Evolutionary conservation across 768 basidiomycete species (phyloP).

Genomic region (Lentinula boryana): DNA sequence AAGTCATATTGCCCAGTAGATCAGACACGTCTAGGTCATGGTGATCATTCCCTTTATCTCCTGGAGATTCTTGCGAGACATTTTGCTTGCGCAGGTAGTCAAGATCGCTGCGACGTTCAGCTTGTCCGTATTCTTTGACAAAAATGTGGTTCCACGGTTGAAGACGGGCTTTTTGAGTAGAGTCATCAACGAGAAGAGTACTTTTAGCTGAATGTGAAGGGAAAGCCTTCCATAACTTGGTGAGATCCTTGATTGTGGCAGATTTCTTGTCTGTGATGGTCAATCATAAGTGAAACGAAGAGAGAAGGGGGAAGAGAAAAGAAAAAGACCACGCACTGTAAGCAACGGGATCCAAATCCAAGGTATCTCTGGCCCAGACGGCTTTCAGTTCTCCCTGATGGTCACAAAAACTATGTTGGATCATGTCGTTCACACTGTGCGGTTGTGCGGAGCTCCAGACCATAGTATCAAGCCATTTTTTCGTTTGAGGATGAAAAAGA

Average conservation of each 20-base stretch:
- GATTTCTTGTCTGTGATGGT: slow-evolving; percentile 31
- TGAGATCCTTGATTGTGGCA: slow-evolving; percentile 70
- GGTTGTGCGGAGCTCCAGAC: slow-evolving; percentile 88
- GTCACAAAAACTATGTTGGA: slow-evolving; percentile 49
- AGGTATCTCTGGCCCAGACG: slow-evolving; percentile 45
- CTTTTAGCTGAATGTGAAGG: slow-evolving; percentile 35
- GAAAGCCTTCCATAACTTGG: slow-evolving; percentile 53
- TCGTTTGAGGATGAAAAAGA: slow-evolving; percentile 55
- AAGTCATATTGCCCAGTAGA: background rate
- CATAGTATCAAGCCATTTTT: slow-evolving; percentile 74
- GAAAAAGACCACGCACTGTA: slow-evolving; percentile 33
- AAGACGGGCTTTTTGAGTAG: slow-evolving; percentile 48
- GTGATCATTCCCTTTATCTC: background rate
- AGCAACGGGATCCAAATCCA: slow-evolving; percentile 38
- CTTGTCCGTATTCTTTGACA: slow-evolving; percentile 57
- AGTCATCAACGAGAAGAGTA: slow-evolving; percentile 49
- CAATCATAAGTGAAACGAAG: background rate
- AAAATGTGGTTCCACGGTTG: slow-evolving; percentile 84
- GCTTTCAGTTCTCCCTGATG: slow-evolving; percentile 17
- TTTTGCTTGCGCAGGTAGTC: background rate
- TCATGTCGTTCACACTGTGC: slow-evolving; percentile 74
- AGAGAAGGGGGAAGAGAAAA: background rate
- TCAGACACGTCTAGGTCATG: background rate
- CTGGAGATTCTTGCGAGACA: background rate
- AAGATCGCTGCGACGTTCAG: slow-evolving; percentile 26